These are phyloP conservation scores for Hanseniaspora osmophila DNA, from an alignment of 805 yeast genomes.

Conservation along the genomic window DNA sequence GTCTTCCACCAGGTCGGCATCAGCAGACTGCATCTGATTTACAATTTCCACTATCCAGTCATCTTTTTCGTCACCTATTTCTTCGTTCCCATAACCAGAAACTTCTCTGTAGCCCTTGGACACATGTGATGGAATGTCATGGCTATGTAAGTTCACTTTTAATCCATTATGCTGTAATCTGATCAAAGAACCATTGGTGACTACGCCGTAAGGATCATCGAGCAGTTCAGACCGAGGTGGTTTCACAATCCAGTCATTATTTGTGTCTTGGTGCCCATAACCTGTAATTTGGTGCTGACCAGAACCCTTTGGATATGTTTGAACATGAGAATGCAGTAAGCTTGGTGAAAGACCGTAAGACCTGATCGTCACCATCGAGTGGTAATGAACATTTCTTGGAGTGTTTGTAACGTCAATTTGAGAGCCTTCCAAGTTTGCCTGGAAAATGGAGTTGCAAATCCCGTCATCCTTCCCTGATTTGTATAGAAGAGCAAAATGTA, in stretches of 20 bases:
- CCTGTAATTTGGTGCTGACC: constrained; percentile 69
- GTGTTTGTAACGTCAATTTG: constrained; percentile 39
- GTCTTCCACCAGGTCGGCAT: constrained; percentile 30
- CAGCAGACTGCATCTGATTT: constrained; percentile 34
- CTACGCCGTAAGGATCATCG: constrained; percentile 17
- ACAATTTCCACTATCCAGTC: constrained; percentile 65
- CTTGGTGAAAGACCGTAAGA: constrained; percentile 67
- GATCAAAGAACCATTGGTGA: constrained; percentile 46
- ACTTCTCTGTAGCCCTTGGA: constrained; percentile 43
- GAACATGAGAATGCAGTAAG: constrained; percentile 62
- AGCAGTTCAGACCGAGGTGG: constrained; percentile 27
- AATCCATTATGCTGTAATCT: constrained; percentile 52
- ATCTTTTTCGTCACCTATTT: constrained; percentile 57
- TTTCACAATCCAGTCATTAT: constrained; percentile 56
- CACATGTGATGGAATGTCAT: constrained; percentile 50
- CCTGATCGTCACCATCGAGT: constrained; percentile 30
- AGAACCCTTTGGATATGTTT: constrained; percentile 63
- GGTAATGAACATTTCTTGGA: constrained; percentile 53
- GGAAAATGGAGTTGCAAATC: constrained; percentile 78
- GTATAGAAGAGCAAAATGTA: constrained; percentile 64
- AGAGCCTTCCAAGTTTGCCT: constrained; percentile 65
- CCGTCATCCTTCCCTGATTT: constrained; percentile 90
- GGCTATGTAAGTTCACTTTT: constrained; percentile 57
- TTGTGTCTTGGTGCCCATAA: constrained; percentile 59
- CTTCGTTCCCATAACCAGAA: constrained; percentile 56